Conservation (phyloP, 192 early-diverging fungal species). For the Haplosporangium gracile region DNA sequence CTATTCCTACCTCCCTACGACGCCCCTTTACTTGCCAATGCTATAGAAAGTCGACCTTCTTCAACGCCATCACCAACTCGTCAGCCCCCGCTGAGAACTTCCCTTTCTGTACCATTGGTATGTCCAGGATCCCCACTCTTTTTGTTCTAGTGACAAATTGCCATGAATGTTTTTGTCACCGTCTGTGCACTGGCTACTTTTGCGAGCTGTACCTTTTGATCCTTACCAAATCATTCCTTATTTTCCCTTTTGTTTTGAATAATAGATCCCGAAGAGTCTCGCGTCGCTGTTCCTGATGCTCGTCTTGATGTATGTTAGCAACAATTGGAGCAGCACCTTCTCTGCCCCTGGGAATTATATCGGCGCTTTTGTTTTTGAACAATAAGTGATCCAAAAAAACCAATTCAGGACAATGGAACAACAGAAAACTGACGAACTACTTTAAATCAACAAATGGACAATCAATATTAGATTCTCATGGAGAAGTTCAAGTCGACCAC, state of each 20-base stretch:
- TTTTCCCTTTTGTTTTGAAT: constrained; percentile 2
- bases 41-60: constrained; percentile 85
- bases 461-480: constrained; percentile 13
- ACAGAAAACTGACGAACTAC: background rate
- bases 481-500: constrained; percentile 74
- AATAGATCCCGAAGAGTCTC: constrained; percentile 90
- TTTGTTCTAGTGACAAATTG: background rate
- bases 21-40: background rate
- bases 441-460: background rate
- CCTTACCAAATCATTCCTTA: background rate
- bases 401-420: background rate
- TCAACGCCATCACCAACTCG: constrained; percentile 85
- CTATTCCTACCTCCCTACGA: background rate
- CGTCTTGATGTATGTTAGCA: constrained; percentile 86
- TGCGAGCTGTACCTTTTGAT: background rate
- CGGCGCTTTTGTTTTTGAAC: background rate
- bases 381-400: background rate
- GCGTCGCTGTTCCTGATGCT: constrained; percentile 91
- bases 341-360: background rate
- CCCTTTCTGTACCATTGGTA: constrained; percentile 95
- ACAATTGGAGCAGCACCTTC: background rate
- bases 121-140: background rate
- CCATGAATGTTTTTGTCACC: background rate
- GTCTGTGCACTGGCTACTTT: background rate
- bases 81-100: constrained; percentile 90